Evolutionary conservation across 73 alveolate genomes (phyloP).

Genomic region (Paramecium biaurelia): DNA sequence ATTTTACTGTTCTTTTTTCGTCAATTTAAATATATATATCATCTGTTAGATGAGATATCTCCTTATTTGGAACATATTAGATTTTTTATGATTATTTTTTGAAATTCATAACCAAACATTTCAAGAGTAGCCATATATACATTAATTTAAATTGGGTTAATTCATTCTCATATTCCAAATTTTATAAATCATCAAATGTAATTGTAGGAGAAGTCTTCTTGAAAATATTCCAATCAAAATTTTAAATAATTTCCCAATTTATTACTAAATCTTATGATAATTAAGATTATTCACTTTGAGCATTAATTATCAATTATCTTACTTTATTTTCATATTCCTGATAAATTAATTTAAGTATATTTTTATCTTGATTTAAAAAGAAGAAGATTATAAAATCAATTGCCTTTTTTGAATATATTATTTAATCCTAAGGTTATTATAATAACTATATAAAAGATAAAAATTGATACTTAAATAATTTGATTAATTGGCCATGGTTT

Average conservation of each 20-base stretch:
- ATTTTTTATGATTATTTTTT: neutral
- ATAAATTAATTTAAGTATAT: neutral
- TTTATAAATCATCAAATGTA: neutral
- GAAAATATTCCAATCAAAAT: neutral
- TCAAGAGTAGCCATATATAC: neutral
- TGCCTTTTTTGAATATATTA: neutral
- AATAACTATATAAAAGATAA: neutral
- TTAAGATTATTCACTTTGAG: neutral
- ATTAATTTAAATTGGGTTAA: neutral
- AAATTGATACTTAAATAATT: neutral
- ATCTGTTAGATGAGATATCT: neutral
- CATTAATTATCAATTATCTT: neutral
- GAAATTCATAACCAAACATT: neutral
- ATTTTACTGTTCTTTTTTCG: neutral
- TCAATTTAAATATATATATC: neutral
- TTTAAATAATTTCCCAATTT: neutral
- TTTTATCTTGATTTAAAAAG: neutral
- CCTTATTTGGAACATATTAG: neutral
- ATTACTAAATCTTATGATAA: neutral
- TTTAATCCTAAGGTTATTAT: neutral
- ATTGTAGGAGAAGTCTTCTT: neutral
- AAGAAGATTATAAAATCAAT: neutral
- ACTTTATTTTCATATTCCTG: neutral
- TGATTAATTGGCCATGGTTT: neutral
- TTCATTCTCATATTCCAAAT: neutral